Conservation (phyloP, 192 early-diverging fungal genomes). For the Hyaloraphidium curvatum region DNA sequence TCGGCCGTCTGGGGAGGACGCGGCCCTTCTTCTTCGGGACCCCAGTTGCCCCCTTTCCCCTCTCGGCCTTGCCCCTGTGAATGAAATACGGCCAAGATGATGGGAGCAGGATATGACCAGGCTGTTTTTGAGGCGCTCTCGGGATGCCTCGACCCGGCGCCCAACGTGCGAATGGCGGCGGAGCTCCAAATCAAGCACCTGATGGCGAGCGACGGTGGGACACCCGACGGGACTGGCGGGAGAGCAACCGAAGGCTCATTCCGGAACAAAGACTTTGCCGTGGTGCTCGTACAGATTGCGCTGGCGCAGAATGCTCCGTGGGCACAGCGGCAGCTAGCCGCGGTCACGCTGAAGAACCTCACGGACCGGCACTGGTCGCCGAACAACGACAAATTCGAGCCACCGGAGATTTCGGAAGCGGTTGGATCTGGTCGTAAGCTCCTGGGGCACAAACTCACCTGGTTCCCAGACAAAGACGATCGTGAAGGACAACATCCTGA, state of each 20-base stretch:
- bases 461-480: neutral
- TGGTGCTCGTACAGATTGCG: constrained; percentile 43
- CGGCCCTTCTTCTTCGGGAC: no score
- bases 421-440: constrained; percentile 12
- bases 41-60: no score
- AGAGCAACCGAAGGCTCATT: no score
- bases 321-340: constrained; percentile 49
- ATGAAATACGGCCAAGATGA: neutral
- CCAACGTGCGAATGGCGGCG: constrained; percentile 37
- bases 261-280: constrained; percentile 33
- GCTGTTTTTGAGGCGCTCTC: constrained; percentile 48
- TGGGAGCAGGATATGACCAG: constrained; percentile 20
- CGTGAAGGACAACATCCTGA: neutral
- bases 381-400: constrained; percentile 27
- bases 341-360: constrained; percentile 53
- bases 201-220: no score
- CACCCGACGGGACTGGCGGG: no score
- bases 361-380: constrained; percentile 55
- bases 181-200: constrained; percentile 51
- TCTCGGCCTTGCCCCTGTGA: no score
- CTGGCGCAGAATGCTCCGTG: constrained; percentile 35
- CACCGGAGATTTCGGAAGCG: constrained; percentile 36
- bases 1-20: no score
- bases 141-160: constrained; percentile 44
- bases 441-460: neutral